phyloP scores from a whole-genome alignment of 106 monocot genomes.

The Ottelia alismoides region DNA sequence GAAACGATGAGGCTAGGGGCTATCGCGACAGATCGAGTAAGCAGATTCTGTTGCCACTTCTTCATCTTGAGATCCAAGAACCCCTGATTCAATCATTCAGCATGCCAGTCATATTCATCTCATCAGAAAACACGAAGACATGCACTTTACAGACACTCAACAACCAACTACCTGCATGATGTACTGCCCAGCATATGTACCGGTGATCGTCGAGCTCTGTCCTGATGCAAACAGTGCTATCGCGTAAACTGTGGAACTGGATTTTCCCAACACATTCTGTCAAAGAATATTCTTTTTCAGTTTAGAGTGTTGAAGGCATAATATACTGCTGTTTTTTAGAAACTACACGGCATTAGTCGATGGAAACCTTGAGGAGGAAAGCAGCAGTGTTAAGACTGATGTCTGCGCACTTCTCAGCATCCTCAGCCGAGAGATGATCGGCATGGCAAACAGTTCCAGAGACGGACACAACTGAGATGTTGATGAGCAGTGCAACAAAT shows the following conservation, averaged over 20 bases:
- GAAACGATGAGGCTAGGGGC: constrained; percentile 69
- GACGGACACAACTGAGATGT: constrained; percentile 49
- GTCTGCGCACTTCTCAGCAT: constrained; percentile 23
- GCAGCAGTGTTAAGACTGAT: constrained; percentile 38
- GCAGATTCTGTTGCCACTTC: constrained; percentile 54
- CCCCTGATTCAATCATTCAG: constrained; percentile 26
- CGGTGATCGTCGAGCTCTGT: constrained; percentile 20
- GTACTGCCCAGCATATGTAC: constrained; percentile 21
- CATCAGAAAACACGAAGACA: too few relatives aligned
- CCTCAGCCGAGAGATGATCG: constrained; percentile 9
- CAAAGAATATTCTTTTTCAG: too few relatives aligned
- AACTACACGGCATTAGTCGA: too few relatives aligned
- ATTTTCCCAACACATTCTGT: constrained; percentile 17
- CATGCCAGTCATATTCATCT: too few relatives aligned
- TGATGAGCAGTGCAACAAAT: constrained; percentile 43
- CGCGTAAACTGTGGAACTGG: constrained; percentile 15
- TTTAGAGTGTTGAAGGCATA: too few relatives aligned
- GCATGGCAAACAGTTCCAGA: constrained; percentile 33
- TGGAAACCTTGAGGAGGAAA: constrained; percentile 41
- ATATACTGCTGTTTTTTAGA: too few relatives aligned
- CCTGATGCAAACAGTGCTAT: constrained; percentile 16
- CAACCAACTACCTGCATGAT: too few relatives aligned
- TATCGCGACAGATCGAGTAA: constrained; percentile 68
- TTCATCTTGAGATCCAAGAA: constrained; percentile 79
- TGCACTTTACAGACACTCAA: too few relatives aligned